Evolutionary conservation across 768 basidiomycete species (phyloP), one percentile per base, ranked within the genome.

Genomic region (Arthromyces matolae): DNA sequence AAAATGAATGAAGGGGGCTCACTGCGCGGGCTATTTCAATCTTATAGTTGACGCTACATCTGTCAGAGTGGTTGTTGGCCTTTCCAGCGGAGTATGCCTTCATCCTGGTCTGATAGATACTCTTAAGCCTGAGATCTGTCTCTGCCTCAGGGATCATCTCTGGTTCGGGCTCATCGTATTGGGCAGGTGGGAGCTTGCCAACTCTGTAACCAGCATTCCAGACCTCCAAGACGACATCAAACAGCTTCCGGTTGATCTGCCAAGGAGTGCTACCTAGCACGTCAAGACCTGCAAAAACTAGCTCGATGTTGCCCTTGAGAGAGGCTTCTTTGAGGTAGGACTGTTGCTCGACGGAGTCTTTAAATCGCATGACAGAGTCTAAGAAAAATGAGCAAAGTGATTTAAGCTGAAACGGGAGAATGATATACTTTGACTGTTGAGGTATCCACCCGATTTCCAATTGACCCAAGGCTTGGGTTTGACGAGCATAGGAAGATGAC

Each of bases 31-130:
- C 93, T 58, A 97, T 95, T 69, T 98, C 95, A 48, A 99, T 83
- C 64, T 93, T 95, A 67, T 97, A 97, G 64, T 97, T 98, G 38
- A 93, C 83, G 60, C 76, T 89, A 64, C 95, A 98, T 34, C 95
- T 76, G 35, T 93, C 90, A 3, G 89, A 90, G 64, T 96, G 94
- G 55, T 90, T 91, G 60, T 81, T 86, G 16, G 85, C 83, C 66
- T 83, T 89, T 18, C 59, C 64, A 50, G 84, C 76, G 8, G 71
- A 61, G 60, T 79, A 80, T 23, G 61, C 55, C 61, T 79, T 84
- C 54, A 84, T 70, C 19, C 80, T 71, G 47, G 71, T 69, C 13
- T 83, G 58, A 59, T 82, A 85, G 13, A 80, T 56, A 33, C 56
- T 77, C 63, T 70, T 80, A 65, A 45, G 76, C 71, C 62, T 78